Evolutionary conservation across 805 yeast genomes (phyloP), one percentile per base, ranked within the genome.

Genomic region (Suhomyces kilbournensis): DNA sequence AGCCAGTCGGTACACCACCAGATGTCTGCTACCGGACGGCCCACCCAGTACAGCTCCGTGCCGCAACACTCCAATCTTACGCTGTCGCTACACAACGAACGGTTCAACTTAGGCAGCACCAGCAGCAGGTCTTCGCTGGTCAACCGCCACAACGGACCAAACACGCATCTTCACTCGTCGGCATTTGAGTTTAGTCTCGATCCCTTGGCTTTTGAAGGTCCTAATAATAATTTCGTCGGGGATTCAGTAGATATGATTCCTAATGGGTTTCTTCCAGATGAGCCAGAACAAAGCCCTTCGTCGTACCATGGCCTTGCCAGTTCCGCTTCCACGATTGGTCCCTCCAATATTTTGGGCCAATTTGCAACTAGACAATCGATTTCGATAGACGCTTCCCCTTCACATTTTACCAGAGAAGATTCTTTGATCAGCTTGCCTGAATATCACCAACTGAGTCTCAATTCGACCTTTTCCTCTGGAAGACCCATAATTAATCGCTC

Each of bases 181-280:
- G 56, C 56, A 14, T 69, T 56, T 51, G 59, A 62, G 20, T 79
- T 79, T 53, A 63, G 75, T 46, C 66, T 78, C 26, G 80, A 77
- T 53, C 80, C 82, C 3, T 61, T 78, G 52, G 81, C 81, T 0
- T 72, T 75, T 53, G 84, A 79, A 49, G 81, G 79, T 6, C 72
- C 76, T 56, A 67, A 57, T 52, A 60, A 56, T 38, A 55, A 55
- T 46, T 55, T 44, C 26, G 38, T 48, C 32, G 44, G 50, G 19
- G 49, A 46, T 9, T 34, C 32, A 15, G 12, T 46, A 10, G 48
- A 46, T 15, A 26, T 46, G 6, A 35, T 46, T 32, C 30, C 48
- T 7, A n/a, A 35, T 7, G 10, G 30, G 8, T 35, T 46, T 25
- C 23, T 46, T 8, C 23, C 48, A 8, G 39, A 15, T 17, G 47